Percentiles rank a stretch among this genome's conserved stretches.
Conservation (phyloP, 2,329 filamentous ascomycete species). For the Venturia nashicola region DNA sequence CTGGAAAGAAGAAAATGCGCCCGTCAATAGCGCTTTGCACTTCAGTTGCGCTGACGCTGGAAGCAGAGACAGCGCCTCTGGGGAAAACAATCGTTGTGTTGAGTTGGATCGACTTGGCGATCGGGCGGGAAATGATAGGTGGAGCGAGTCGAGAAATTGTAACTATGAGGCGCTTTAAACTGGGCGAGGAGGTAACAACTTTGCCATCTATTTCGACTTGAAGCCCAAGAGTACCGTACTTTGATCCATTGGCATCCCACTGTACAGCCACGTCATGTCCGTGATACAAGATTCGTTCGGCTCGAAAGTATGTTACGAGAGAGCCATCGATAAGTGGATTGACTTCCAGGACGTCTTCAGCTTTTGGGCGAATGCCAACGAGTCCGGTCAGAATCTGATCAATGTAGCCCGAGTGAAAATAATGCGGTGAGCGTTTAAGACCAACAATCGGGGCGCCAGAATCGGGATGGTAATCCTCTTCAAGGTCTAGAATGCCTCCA, state of each 20-base stretch:
- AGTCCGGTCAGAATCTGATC: slow-evolving; percentile 30
- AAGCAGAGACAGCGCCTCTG: background rate
- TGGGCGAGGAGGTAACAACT: background rate
- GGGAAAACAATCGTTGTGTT: background rate
- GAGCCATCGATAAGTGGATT: slow-evolving; percentile 25
- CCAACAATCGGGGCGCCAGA: slow-evolving; percentile 30
- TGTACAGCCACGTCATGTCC: background rate
- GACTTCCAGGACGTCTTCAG: slow-evolving; percentile 27
- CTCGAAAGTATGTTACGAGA: slow-evolving; percentile 28
- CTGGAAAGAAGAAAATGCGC: background rate
- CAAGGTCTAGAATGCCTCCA: slow-evolving; percentile 22
- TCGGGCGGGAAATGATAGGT: background rate
- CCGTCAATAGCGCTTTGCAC: background rate
- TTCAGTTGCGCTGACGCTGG: background rate
- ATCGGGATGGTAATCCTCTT: slow-evolving; percentile 33
- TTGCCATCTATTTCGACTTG: background rate
- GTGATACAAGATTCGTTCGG: slow-evolving; percentile 15
- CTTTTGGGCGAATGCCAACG: slow-evolving; percentile 28
- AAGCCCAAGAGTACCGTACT: background rate
- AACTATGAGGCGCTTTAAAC: background rate
- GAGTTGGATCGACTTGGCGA: background rate
- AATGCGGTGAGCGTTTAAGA: slow-evolving; percentile 30
- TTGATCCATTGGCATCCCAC: background rate
- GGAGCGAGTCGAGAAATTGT: background rate
- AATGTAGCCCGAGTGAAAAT: slow-evolving; percentile 34